Evolutionary conservation across 169 alveolate species (phyloP).

Genomic region (Plasmodium billcollinsi): DNA sequence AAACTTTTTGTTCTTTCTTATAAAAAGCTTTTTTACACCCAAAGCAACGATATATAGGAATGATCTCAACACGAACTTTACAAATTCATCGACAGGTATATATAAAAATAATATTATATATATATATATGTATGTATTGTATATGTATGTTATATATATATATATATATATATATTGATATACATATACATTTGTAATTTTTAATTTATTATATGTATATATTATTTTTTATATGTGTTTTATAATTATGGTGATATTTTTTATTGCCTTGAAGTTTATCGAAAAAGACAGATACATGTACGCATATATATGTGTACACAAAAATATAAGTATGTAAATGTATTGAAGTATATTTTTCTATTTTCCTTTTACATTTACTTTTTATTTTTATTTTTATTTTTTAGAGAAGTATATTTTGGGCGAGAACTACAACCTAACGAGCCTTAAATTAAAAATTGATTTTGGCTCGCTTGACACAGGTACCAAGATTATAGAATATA

Average conservation of each 20-base stretch:
- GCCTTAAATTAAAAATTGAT: slow-evolving; percentile 82
- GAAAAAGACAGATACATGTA: no score
- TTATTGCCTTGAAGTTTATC: no score
- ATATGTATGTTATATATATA: neutral
- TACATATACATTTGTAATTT: neutral
- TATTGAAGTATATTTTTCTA: neutral
- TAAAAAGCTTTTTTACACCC: slow-evolving; percentile 75
- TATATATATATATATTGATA: neutral
- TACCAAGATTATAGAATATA: slow-evolving; percentile 86
- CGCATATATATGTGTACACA: no score
- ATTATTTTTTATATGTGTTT: neutral
- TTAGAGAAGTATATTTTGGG: slow-evolving; percentile 76
- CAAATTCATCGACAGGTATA: slow-evolving; percentile 37
- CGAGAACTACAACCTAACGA: slow-evolving; percentile 70
- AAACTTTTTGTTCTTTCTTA: slow-evolving; percentile 72
- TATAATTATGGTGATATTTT: no score
- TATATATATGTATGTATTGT: neutral
- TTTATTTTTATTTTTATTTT: neutral
- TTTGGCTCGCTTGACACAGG: slow-evolving; percentile 90
- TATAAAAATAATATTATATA: neutral
- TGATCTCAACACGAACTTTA: slow-evolving; percentile 23
- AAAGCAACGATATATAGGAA: slow-evolving; percentile 41
- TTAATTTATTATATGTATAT: neutral
- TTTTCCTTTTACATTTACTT: neutral
- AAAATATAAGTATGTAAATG: no score